Percentiles rank a stretch among this genome's conserved stretches.
Evolutionary conservation across 306 rosid species (phyloP).

Genomic region (Sindora glabra): DNA sequence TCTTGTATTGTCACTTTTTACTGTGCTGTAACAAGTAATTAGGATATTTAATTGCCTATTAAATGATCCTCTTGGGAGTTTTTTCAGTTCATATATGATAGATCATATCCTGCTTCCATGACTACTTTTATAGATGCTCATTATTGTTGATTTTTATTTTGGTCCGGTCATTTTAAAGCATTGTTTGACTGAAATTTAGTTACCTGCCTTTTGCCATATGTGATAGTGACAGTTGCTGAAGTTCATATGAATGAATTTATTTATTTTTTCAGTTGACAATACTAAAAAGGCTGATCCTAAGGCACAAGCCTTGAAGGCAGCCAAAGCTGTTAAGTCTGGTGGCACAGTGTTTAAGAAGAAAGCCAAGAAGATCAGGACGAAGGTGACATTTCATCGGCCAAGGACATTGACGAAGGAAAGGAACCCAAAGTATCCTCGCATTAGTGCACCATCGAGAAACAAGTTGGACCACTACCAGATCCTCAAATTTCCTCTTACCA

Average conservation of each 20-base stretch:
- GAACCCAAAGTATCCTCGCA: conserved; percentile 79
- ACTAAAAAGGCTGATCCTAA: conserved; percentile 70
- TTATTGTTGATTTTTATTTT: not conserved
- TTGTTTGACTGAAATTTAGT: not conserved
- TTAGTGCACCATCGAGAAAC: conserved; percentile 79
- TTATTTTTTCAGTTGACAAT: conserved; percentile 28
- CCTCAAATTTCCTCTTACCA: conserved; percentile 70
- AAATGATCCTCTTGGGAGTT: not conserved
- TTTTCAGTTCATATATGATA: not conserved
- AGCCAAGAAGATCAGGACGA: conserved; percentile 72
- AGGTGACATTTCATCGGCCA: conserved; percentile 84
- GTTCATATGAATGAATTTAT: not conserved
- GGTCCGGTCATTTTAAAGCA: not conserved
- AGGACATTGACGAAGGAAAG: conserved; percentile 70
- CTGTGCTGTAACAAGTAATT: not conserved
- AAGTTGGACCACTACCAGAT: conserved; percentile 89
- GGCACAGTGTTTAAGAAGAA: conserved; percentile 59
- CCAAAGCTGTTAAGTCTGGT: conserved; percentile 87
- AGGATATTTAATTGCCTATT: too few species aligned
- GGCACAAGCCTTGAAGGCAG: conserved; percentile 83
- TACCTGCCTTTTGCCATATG: not conserved
- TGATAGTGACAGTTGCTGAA: not conserved
- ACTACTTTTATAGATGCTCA: too few species aligned
- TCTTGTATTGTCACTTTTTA: not conserved
- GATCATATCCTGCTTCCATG: not conserved